phyloP scores from a whole-genome alignment of 2,329 filamentous ascomycete species.

The Didymella pomorum region DNA sequence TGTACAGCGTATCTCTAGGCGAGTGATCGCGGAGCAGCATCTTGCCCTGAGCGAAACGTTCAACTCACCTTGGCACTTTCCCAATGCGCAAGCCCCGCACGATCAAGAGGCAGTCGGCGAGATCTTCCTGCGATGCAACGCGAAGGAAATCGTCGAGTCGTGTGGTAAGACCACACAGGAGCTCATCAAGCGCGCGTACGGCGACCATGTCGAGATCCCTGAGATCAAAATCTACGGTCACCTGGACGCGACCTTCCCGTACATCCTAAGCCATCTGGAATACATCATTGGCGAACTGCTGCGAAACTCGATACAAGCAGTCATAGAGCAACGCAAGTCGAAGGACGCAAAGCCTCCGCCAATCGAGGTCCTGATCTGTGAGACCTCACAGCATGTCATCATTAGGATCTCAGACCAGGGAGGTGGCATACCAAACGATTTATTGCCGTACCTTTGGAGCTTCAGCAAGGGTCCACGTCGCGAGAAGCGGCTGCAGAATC shows the following conservation, averaged over 20 bases:
- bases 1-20: conserved; percentile 82
- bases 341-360: conserved; percentile 69
- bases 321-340: conserved; percentile 74
- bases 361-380: conserved; percentile 93
- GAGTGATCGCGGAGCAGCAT: conserved; percentile 97
- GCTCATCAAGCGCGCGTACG: conserved; percentile 78
- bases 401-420: conserved; percentile 96
- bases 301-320: conserved; percentile 92
- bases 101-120: conserved; percentile 90
- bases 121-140: conserved; percentile 92
- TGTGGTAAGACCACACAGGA: conserved; percentile 80
- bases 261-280: conserved; percentile 93
- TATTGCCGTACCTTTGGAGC: conserved; percentile 92
- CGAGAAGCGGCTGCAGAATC: conserved; percentile 79
- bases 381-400: conserved; percentile 92
- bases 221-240: conserved; percentile 86
- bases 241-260: conserved; percentile 89
- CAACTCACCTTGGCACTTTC: conserved; percentile 88
- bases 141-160: conserved; percentile 84
- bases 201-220: conserved; percentile 74
- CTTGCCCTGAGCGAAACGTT: conserved; percentile 94
- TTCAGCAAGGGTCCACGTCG: conserved; percentile 92
- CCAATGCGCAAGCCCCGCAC: conserved; percentile 70
- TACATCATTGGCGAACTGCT: conserved; percentile 97
- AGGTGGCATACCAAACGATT: conserved; percentile 85